Conservation (phyloP, 768 basidiomycete genomes). For the Candolleomyces aberdarensis region DNA sequence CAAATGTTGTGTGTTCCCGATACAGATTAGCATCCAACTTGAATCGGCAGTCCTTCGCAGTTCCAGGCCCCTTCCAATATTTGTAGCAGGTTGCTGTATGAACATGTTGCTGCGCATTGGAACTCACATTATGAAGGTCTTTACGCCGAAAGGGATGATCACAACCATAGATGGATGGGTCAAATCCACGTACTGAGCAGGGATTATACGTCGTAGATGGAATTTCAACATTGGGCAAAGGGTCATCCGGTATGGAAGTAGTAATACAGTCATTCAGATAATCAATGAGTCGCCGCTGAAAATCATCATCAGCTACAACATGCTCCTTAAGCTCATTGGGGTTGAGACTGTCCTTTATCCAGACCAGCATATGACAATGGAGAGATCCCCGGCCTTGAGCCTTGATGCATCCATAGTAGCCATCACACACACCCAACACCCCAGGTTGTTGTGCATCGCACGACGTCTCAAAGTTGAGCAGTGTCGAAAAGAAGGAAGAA, state of each 20-base stretch:
- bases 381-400: slow-evolving; percentile 35
- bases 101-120: slow-evolving; percentile 26
- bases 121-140: too few relatives aligned
- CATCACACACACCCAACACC: slow-evolving; percentile 28
- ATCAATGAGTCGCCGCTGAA: not conserved
- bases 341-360: slow-evolving; percentile 31
- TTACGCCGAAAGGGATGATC: too few relatives aligned
- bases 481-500: slow-evolving; percentile 24
- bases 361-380: slow-evolving; percentile 40
- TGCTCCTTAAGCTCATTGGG: slow-evolving; percentile 22
- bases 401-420: slow-evolving; percentile 39
- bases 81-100: slow-evolving; percentile 37
- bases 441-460: slow-evolving; percentile 17
- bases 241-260: slow-evolving; percentile 9
- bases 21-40: slow-evolving; percentile 20
- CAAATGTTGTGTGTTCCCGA: slow-evolving; percentile 16
- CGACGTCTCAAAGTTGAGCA: slow-evolving; percentile 14
- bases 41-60: slow-evolving; percentile 24
- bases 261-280: not conserved
- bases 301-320: slow-evolving; percentile 3
- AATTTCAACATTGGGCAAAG: not conserved
- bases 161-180: too few relatives aligned
- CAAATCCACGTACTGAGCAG: too few relatives aligned
- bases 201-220: slow-evolving; percentile 8
- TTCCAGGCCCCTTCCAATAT: slow-evolving; percentile 22